Base-by-base conservation (phyloP, 148 eudicot genomes). In the Vaccinium darrowii region DNA sequence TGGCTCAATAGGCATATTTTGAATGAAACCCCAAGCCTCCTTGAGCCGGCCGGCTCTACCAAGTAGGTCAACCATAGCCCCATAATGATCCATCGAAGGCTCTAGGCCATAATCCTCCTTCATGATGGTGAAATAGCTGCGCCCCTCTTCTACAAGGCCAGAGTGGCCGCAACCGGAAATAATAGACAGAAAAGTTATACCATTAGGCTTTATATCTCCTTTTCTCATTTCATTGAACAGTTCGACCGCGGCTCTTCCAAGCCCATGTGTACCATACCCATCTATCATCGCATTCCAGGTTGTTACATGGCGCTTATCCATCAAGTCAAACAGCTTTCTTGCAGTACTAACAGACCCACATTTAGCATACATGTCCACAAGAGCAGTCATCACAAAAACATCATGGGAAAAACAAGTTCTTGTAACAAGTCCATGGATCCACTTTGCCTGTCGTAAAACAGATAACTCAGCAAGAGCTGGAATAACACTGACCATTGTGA, bases 251-350 rank as follows among this genome's bases (percentile, higher is more conserved):
- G 87, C 87, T 86, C 83, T 81, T 51, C 95, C 98, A 76, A 91
- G 89, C 14, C 98, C 98, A 62, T 95, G 98, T 54, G 98, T 93
- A 67, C 98, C 98, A 82, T 95, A 95, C 75, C 98, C 98, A 82
- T 95, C 98, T 86, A 95, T 95, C 98, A 94, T 95, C 52, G 91
- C 94, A 85, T 95, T 95, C 98, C 98, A 95, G 53, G 98, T 93
- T 51, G 94, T 93, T 11, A 94, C 92, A 39, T 94, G 95, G 76
- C 85, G 91, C 75, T 90, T 90, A 60, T 82, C 88, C 98, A 95
- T 92, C 79, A 13, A 52, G 85, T 95, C 91, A 78, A 95, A 95
- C 27, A 95, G 88, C 87, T 87, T 90, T 86, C 94, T 87, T n/a
- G 98, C 95, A 73, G 92, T 95, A 43, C 86, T 87, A 78, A 95